These are phyloP conservation scores for Tetradesmus obliquus DNA, from an alignment of 139 green algal species.

Conservation along the genomic window DNA sequence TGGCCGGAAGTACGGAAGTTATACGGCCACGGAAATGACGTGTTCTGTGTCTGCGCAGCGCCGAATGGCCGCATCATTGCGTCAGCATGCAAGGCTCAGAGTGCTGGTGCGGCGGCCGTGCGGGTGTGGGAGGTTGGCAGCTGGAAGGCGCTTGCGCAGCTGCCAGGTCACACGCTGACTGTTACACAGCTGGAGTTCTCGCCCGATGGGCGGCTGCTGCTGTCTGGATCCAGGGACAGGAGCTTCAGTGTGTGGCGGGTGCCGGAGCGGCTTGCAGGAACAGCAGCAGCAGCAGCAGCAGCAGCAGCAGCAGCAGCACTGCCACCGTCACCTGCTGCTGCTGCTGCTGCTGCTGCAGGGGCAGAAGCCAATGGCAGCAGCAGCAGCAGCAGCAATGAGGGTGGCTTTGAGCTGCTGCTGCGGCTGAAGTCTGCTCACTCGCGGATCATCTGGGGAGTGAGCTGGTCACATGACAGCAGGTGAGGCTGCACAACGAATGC, in stretches of 20 bases:
- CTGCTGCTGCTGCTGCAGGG: conserved; percentile 32
- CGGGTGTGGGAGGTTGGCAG: conserved; percentile 54
- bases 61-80: conserved; percentile 72
- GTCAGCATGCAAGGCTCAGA: conserved; percentile 84
- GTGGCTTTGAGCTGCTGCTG: conserved; percentile 57
- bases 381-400: neutral
- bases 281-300: conserved; percentile 28
- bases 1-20: conserved; percentile 96
- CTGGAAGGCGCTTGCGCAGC: conserved; percentile 56
- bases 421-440: conserved; percentile 75
- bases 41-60: conserved; percentile 79
- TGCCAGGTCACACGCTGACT: conserved; percentile 87
- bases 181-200: conserved; percentile 94
- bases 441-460: conserved; percentile 82
- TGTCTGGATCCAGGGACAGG: conserved; percentile 78
- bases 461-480: conserved; percentile 75
- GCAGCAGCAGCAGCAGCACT: neutral
- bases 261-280: neutral
- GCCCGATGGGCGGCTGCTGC: conserved; percentile 63
- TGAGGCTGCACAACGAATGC: conserved; percentile 15
- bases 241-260: conserved; percentile 61
- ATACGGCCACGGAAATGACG: conserved; percentile 96
- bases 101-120: conserved; percentile 61
- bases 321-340: no score
- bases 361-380: neutral